Base-by-base conservation (phyloP, 495 filamentous ascomycete genomes). In the Hyaloscypha bicolor region DNA sequence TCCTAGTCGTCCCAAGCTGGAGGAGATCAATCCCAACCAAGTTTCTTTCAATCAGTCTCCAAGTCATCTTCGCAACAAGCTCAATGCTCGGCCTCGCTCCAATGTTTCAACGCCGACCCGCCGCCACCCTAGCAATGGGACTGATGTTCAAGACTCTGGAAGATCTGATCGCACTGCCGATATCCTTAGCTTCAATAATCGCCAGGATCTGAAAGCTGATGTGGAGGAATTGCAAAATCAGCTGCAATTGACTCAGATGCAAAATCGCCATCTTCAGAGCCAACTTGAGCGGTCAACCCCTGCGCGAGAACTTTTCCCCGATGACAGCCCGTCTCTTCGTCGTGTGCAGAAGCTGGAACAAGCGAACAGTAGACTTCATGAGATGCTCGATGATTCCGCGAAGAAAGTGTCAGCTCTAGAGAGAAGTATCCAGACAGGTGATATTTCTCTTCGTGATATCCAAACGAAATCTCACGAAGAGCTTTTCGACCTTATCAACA, bases 381-480 rank as follows among this genome's bases (percentile, higher is more conserved):
- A 97, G 67, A 90, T 96, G 82, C 89, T 99, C 6, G 95, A 99
- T 75, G 93, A 97, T 74, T 97, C 95, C 2, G 82, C 91, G 9
- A 93, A 94, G 82, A 97, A 97, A 78, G 91, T 97, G 25, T 97
- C 95, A 6, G 86, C 90, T 2, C 79, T 99, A 30, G 95, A 98
- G 77, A 92, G 91, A 72, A 91, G 88, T 48, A 88, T 98, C 60
- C 91, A 87, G 51, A 90, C 88, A 32, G 96, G 95, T n/a, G 90
- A 97, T 72, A 82, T 99, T 16, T 93, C 92, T 12, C 79, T 97
- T 45, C 91, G 94, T 53, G 95, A 99, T 76, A 86, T 99, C 32
- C 94, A 97, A 76, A 91, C 94, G 2, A 93, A 90, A 73, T 96
- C 92, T 2, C 93, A 98, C 66, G 95, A 98, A 72, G 95, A 99